Conservation (phyloP, 208 protist species). For the Leishmania turanica region DNA sequence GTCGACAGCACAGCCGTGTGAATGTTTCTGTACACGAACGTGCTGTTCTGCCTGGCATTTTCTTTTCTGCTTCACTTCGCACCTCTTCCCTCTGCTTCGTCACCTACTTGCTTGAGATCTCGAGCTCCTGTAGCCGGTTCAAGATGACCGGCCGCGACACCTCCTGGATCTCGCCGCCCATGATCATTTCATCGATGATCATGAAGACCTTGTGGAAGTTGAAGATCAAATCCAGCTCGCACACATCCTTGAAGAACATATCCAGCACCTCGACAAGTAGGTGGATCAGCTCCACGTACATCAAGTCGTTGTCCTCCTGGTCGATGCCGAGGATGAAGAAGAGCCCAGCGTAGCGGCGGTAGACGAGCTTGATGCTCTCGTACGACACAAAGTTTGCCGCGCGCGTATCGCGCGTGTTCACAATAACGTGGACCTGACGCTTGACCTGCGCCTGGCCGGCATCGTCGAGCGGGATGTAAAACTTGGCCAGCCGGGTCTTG, state of each 20-base stretch:
- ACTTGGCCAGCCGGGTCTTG: constrained; percentile 99
- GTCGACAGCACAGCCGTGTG: background rate
- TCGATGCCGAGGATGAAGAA: constrained; percentile 99
- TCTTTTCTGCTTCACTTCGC: background rate
- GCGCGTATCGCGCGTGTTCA: constrained; percentile 94
- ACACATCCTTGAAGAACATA: constrained; percentile 99
- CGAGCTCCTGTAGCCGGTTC: constrained; percentile 89
- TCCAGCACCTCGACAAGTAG: constrained; percentile 98
- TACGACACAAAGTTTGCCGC: constrained; percentile 98
- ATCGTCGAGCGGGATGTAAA: constrained; percentile 96
- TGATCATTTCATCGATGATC: constrained; percentile 99
- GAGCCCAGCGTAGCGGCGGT: constrained; percentile 99
- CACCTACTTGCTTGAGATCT: constrained; percentile 84
- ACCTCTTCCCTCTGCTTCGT: background rate
- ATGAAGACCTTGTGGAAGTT: constrained; percentile 99
- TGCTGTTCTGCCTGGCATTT: background rate
- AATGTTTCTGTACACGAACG: too few relatives aligned
- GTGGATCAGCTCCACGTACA: constrained; percentile 98
- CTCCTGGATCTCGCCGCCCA: constrained; percentile 98
- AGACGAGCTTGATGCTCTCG: constrained; percentile 96
- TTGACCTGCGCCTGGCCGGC: constrained; percentile 95
- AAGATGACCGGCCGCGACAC: constrained; percentile 95
- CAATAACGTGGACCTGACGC: constrained; percentile 95
- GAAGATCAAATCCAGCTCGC: constrained; percentile 99
- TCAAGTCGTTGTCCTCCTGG: constrained; percentile 98